These are phyloP conservation scores for Mucor circinelloides DNA, from an alignment of 371 early-diverging fungal genomes.

Conservation along the genomic window DNA sequence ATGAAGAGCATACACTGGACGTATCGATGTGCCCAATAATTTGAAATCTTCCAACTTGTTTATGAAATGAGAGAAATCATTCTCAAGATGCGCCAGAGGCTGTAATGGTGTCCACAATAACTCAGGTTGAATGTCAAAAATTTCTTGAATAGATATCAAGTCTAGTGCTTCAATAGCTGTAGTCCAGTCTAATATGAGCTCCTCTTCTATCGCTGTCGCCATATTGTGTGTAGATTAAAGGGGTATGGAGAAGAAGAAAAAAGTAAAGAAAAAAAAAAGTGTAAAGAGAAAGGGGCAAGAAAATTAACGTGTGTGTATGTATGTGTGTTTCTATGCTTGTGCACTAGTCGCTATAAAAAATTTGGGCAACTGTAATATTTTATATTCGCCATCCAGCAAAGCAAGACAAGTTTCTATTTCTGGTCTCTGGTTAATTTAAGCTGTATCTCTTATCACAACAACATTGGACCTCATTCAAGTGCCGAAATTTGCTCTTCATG, in stretches of 20 bases:
- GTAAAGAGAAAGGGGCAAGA: neutral
- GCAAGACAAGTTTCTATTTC: neutral
- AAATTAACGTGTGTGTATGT: neutral
- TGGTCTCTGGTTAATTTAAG: neutral
- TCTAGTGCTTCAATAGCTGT: slow-evolving; percentile 30
- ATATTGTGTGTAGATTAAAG: neutral
- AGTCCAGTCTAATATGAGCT: slow-evolving; percentile 27
- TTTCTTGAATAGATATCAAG: slow-evolving; percentile 16
- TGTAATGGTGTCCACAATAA: slow-evolving; percentile 28
- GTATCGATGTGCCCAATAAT: slow-evolving; percentile 19
- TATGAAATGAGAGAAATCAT: slow-evolving; percentile 28
- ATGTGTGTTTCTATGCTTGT: neutral
- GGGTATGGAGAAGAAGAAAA: neutral
- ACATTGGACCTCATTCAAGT: neutral
- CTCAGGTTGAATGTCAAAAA: slow-evolving; percentile 17
- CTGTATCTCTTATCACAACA: neutral
- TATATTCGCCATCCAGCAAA: neutral
- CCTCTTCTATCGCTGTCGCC: slow-evolving; percentile 14
- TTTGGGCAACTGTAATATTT: neutral
- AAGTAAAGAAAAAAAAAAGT: neutral
- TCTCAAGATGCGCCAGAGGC: slow-evolving; percentile 21
- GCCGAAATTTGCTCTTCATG: neutral
- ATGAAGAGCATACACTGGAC: slow-evolving; percentile 29
- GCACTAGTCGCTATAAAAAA: neutral
- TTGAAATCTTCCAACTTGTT: slow-evolving; percentile 14